phyloP scores from a whole-genome alignment of 2,329 filamentous ascomycete species.

The Colletotrichum orchidophilum region DNA sequence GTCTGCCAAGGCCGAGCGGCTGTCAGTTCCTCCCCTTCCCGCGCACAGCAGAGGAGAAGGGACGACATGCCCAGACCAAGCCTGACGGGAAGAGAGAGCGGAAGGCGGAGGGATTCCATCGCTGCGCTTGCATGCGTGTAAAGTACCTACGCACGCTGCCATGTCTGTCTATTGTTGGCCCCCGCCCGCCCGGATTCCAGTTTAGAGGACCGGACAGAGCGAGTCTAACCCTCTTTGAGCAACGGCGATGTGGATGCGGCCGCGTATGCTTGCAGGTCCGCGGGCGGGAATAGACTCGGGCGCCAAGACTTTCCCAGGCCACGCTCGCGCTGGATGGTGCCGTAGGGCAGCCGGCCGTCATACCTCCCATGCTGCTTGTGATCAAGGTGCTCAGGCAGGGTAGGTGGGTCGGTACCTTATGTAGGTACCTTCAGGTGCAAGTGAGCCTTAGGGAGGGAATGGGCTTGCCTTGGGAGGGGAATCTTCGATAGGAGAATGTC shows the following conservation, averaged over 20 bases:
- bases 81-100: neutral
- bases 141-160: neutral
- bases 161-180: neutral
- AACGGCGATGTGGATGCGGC: conserved; percentile 23
- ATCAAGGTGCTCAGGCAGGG: conserved; percentile 8
- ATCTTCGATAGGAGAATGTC: neutral
- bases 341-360: conserved; percentile 28
- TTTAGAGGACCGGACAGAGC: neutral
- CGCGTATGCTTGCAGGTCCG: conserved; percentile 26
- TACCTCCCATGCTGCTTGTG: conserved; percentile 29
- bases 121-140: neutral
- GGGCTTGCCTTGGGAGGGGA: too few species aligned
- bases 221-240: conserved; percentile 7
- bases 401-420: neutral
- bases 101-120: neutral
- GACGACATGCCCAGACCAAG: neutral
- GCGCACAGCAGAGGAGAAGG: neutral
- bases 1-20: neutral
- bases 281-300: conserved; percentile 25
- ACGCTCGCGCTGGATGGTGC: neutral
- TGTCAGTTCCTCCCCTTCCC: conserved; percentile 1
- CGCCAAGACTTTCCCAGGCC: conserved; percentile 26
- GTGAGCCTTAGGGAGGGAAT: too few species aligned
- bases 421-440: neutral
- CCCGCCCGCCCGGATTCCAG: neutral